Conservation (phyloP, 1,284 basidiomycete species). For the Cystobasidium slooffiae region DNA sequence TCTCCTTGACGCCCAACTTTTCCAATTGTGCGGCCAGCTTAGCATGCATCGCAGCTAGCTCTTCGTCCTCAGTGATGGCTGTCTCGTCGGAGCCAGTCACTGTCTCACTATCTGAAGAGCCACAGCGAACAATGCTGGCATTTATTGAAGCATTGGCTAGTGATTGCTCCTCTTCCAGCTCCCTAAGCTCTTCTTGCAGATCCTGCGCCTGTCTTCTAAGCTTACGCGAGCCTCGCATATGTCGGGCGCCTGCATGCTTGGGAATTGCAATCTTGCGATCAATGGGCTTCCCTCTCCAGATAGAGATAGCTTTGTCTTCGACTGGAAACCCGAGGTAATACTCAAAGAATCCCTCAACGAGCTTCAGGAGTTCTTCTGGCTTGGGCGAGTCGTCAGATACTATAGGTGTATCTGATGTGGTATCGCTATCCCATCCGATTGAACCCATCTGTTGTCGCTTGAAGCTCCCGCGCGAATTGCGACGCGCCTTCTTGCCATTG, state of each 20-base stretch:
- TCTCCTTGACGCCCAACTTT: constrained; percentile 1
- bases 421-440: constrained; percentile 35
- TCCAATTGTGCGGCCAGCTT: constrained; percentile 2
- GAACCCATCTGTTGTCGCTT: background rate
- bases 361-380: background rate
- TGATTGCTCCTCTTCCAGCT: background rate
- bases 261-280: constrained; percentile 3
- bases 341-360: constrained; percentile 40
- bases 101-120: constrained; percentile 3
- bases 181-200: background rate
- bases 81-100: background rate
- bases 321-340: constrained; percentile 34
- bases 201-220: background rate
- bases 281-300: constrained; percentile 35
- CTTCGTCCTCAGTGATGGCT: constrained; percentile 16
- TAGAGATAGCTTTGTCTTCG: constrained; percentile 32
- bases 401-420: background rate
- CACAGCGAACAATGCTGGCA: background rate
- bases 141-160: background rate
- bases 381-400: background rate
- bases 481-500: background rate
- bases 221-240: background rate
- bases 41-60: background rate
- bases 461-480: too few relatives aligned
- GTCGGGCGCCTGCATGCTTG: background rate